Conservation (phyloP, 306 rosid species). For the Hippophae gyantsensis region DNA sequence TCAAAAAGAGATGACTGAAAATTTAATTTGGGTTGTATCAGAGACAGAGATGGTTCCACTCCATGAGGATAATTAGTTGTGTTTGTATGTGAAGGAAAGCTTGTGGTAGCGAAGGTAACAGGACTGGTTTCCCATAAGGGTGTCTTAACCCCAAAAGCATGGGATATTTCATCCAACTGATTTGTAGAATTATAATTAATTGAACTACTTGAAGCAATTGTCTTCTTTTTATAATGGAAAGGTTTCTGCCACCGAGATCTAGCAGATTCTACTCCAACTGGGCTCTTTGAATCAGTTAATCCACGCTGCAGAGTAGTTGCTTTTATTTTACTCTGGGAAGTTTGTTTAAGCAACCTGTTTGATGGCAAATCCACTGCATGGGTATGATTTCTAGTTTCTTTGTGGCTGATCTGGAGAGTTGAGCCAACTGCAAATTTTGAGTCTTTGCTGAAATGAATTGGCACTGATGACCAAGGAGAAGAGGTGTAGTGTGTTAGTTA, state of each 20-base stretch:
- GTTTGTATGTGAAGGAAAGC: constrained; percentile 10
- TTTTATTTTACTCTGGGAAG: constrained; percentile 30
- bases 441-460: constrained; percentile 17
- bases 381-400: constrained; percentile 16
- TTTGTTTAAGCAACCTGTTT: constrained; percentile 21
- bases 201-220: constrained; percentile 19
- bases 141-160: constrained; percentile 29
- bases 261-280: constrained; percentile 35
- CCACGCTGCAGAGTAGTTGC: constrained; percentile 20
- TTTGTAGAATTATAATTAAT: constrained; percentile 16
- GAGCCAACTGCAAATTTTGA: constrained; percentile 23
- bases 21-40: constrained; percentile 19
- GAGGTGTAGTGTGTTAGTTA: constrained; percentile 14
- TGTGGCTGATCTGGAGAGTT: constrained; percentile 21
- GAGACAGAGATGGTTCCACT: constrained; percentile 18
- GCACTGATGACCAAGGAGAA: constrained; percentile 22
- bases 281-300: constrained; percentile 27
- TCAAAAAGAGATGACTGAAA: constrained; percentile 7
- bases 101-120: constrained; percentile 12
- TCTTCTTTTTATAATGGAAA: constrained; percentile 39
- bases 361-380: constrained; percentile 18
- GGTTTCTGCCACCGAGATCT: constrained; percentile 38
- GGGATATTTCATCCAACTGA: constrained; percentile 26
- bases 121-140: constrained; percentile 21
- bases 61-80: constrained; percentile 16